Base-by-base conservation (phyloP, 345 rosid species). In the Cardamine occulta region DNA sequence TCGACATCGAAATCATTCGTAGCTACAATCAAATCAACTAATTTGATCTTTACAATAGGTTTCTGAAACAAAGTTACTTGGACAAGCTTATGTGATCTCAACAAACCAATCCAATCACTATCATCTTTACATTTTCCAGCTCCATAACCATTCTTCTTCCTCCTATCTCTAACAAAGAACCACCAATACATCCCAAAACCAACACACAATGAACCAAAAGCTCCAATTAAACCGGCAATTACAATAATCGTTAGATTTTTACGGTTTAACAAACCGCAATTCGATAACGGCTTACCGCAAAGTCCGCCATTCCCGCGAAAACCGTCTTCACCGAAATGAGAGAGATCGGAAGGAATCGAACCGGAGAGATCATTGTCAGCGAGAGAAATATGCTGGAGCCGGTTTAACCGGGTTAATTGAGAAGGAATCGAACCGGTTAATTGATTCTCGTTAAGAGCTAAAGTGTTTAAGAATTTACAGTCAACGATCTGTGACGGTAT, bases 1-100 rank as follows among this genome's bases (percentile, higher is more conserved):
- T 64, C 76, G 2, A 72, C 32, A 66, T 64, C 70, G 19, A 88
- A 88, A 73, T 57, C 32, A 34, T 83, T 75, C 0, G 89, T 88
- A 4, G 92, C 88, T 6, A 52, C 82, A 40, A 86, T 66, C 29
- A 88, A 21, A 80, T 88, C 87, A 18, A 75, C 84, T 68, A 88
- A 59, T 37, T 75, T 86, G 59, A 88, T 64, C 85, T 86, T 88
- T 9, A 83, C 84, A 1, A 88, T 76, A 0, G 89, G 88, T 70
- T 86, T 88, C 53, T 88, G 87, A 70, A 88, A 88, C 79, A 88
- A 24, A 3, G 88, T 82, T 6, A 88, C 92, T 68, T 86, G 92
- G 47, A 84, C 84, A 66, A 86, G 89, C 78, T 85, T 84, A 32
- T 82, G 79, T 28, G 89, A 85, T 65, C 81, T 81, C 75, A 87